Percentiles rank a stretch among this genome's conserved stretches.
These are phyloP conservation scores for Leccinum uliginosum DNA, from an alignment of 768 basidiomycete genomes.

Conservation along the genomic window DNA sequence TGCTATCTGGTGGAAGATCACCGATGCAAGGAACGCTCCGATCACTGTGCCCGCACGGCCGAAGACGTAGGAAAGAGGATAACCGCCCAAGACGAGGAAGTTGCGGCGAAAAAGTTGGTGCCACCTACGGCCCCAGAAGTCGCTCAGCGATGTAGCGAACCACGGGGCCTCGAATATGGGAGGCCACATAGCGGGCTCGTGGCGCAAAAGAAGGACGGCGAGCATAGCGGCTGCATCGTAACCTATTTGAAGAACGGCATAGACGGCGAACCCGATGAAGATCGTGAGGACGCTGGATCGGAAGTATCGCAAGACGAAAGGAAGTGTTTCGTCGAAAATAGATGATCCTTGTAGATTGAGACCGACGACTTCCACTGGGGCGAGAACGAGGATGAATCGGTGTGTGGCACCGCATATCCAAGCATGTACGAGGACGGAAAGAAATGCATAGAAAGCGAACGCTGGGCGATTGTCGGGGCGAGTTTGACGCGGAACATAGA, in stretches of 20 bases:
- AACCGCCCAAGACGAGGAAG: slow-evolving; percentile 30
- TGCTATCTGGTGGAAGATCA: slow-evolving; percentile 48
- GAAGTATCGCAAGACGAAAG: slow-evolving; percentile 21
- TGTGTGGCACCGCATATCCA: slow-evolving; percentile 44
- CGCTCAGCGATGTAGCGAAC: slow-evolving; percentile 31
- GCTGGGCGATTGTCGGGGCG: slow-evolving; percentile 34
- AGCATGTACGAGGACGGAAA: slow-evolving; percentile 32
- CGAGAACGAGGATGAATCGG: slow-evolving; percentile 42
- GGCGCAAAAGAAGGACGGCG: slow-evolving; percentile 26
- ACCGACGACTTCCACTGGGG: slow-evolving; percentile 32
- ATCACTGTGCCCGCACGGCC: slow-evolving; percentile 48
- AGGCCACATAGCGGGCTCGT: slow-evolving; percentile 31
- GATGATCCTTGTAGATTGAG: slow-evolving; percentile 17
- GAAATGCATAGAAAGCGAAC: slow-evolving; percentile 36
- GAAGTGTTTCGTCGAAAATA: slow-evolving; percentile 33
- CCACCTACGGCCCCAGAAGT: slow-evolving; percentile 39
- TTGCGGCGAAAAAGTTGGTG: slow-evolving; percentile 32
- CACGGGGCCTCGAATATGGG: slow-evolving; percentile 33
- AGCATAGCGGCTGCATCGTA: slow-evolving; percentile 24
- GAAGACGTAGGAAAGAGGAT: slow-evolving; percentile 31
- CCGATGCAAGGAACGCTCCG: slow-evolving; percentile 56
- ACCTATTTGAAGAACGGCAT: slow-evolving; percentile 38
- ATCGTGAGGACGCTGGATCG: slow-evolving; percentile 43
- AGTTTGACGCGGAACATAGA: slow-evolving; percentile 32
- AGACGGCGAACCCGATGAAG: slow-evolving; percentile 41